Percentiles rank a stretch among this genome's conserved stretches.
Evolutionary conservation across 345 rosid genomes (phyloP).

Genomic region (Alliaria petiolata): DNA sequence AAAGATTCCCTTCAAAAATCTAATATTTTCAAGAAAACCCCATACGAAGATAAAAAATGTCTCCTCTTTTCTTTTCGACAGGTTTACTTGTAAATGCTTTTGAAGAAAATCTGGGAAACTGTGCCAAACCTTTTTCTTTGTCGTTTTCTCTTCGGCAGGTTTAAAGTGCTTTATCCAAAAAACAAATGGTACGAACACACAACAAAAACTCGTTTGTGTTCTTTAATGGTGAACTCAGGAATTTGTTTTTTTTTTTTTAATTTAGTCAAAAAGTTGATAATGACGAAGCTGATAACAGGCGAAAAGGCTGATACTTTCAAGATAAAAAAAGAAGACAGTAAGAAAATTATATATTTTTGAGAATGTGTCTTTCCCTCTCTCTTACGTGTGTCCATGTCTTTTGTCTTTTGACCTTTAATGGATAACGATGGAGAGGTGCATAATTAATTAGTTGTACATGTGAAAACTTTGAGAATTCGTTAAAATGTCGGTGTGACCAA

Average conservation of each 20-base stretch:
- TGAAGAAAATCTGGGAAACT: constrained; percentile 5
- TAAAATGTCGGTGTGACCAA: constrained; percentile 4
- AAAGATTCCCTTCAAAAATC: constrained; percentile 17
- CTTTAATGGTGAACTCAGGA: not conserved
- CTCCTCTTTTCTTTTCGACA: too few species aligned
- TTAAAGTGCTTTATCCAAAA: not conserved
- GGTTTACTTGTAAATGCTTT: too few species aligned
- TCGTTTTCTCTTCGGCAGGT: constrained; percentile 2
- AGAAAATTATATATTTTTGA: not conserved
- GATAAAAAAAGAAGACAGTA: not conserved
- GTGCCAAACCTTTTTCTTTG: constrained; percentile 27
- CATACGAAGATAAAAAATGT: constrained; percentile 27
- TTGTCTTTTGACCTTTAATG: constrained; percentile 20
- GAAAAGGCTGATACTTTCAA: not conserved
- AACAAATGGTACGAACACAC: not conserved
- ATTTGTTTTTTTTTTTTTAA: not conserved
- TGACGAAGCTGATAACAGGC: not conserved
- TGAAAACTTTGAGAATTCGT: not conserved
- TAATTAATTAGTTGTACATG: not conserved
- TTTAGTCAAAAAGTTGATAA: constrained; percentile 3
- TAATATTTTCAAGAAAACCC: not conserved
- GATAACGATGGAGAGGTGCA: constrained; percentile 41
- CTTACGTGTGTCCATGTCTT: constrained; percentile 25
- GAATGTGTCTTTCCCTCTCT: not conserved
- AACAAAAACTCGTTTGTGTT: not conserved